These are phyloP conservation scores for Podaxis carcinomalis DNA, from an alignment of 768 basidiomycete genomes.

Conservation along the genomic window DNA sequence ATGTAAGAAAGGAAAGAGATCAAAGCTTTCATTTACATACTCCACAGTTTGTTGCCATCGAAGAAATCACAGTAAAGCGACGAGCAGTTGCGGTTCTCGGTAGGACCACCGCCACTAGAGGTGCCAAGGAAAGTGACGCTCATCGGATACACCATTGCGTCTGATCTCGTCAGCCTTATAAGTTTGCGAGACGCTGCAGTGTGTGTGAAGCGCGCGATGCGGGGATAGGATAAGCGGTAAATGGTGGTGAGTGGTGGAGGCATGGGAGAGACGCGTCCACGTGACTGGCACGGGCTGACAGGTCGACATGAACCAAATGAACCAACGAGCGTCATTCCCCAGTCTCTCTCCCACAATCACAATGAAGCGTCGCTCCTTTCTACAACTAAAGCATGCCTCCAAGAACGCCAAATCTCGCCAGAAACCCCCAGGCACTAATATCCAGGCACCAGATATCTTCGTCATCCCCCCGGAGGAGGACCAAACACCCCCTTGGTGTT, in stretches of 20 bases:
- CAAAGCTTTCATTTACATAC: constrained; percentile 35
- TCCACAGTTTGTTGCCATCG: constrained; percentile 59
- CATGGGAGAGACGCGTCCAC: constrained; percentile 21
- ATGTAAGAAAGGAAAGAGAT: constrained; percentile 11
- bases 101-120: constrained; percentile 73
- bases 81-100: constrained; percentile 70
- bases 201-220: background rate
- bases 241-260: background rate
- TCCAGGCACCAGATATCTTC: constrained; percentile 46
- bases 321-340: background rate
- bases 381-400: background rate
- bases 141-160: constrained; percentile 32
- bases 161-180: background rate
- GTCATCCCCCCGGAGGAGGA: constrained; percentile 60
- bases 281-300: constrained; percentile 25
- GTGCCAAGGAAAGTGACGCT: constrained; percentile 72
- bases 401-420: background rate
- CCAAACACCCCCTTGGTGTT: constrained; percentile 48
- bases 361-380: constrained; percentile 9
- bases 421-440: constrained; percentile 6
- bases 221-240: background rate
- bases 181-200: background rate
- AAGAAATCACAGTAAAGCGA: constrained; percentile 60
- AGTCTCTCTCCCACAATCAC: constrained; percentile 5
- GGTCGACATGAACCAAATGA: background rate